Conservation (phyloP, 345 rosid genomes). For the Brassica carinata region DNA sequence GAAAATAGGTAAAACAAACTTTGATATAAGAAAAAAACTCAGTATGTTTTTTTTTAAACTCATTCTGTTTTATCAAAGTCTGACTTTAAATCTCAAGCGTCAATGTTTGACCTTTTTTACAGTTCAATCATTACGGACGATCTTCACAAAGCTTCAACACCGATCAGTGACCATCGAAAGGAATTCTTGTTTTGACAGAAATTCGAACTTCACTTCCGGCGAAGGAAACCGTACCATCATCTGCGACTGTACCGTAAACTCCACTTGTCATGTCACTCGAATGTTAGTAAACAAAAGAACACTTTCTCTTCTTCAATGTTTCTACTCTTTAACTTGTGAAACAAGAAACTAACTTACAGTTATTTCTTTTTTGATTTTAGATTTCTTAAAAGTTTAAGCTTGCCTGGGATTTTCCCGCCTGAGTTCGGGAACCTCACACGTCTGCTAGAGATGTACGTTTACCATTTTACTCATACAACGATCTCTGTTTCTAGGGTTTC, state of each 20-base stretch:
- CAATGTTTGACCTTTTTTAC: constrained; percentile 30
- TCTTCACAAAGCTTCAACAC: constrained; percentile 48
- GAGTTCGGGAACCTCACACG: constrained; percentile 64
- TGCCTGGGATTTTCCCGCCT: constrained; percentile 64
- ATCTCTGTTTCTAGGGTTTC: not conserved
- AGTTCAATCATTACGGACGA: constrained; percentile 58
- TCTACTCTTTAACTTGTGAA: not conserved
- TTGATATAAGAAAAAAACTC: not conserved
- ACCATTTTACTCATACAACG: not conserved
- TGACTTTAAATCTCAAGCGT: constrained; percentile 21
- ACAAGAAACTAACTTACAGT: not conserved
- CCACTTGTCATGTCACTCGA: constrained; percentile 57
- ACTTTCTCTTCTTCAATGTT: not conserved
- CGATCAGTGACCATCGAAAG: constrained; percentile 34
- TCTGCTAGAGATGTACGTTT: constrained; percentile 59
- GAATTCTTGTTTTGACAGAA: constrained; percentile 49
- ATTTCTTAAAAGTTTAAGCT: constrained; percentile 51
- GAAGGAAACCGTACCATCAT: constrained; percentile 33
- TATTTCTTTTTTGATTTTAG: constrained; percentile 41
- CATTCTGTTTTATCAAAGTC: not conserved
- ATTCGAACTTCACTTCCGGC: constrained; percentile 32
- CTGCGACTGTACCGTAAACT: constrained; percentile 53
- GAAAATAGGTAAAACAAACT: not conserved
- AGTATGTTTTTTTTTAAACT: not conserved
- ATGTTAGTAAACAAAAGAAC: constrained; percentile 44